Conservation (phyloP, 2,329 filamentous ascomycete genomes). For the Pestalotiopsis sp. region DNA sequence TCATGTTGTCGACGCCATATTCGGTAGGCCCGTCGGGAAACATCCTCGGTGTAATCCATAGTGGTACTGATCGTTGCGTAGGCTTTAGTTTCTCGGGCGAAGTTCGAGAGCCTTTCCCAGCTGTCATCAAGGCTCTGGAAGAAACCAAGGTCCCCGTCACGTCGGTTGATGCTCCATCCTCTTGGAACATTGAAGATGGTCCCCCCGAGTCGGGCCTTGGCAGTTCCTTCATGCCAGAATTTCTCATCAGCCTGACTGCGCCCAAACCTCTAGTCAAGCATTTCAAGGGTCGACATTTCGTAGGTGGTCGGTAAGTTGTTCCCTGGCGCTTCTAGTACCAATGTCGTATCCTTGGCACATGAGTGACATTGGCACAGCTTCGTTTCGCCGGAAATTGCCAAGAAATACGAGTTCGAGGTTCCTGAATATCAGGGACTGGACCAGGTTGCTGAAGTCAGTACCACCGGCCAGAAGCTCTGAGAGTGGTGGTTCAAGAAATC, state of each 20-base stretch:
- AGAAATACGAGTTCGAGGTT: conserved; percentile 84
- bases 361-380: conserved; percentile 59
- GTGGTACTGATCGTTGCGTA: conserved; percentile 31
- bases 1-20: conserved; percentile 90
- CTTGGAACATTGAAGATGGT: conserved; percentile 89
- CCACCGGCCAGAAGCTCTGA: conserved; percentile 56
- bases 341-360: conserved; percentile 13
- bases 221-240: conserved; percentile 77
- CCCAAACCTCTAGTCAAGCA: conserved; percentile 87
- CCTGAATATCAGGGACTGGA: conserved; percentile 85
- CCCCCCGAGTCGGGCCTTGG: conserved; percentile 79
- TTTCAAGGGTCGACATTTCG: conserved; percentile 87
- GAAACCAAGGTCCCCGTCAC: conserved; percentile 76
- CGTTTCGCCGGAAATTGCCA: conserved; percentile 73
- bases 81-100: conserved; percentile 92
- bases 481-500: conserved; percentile 9
- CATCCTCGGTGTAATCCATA: conserved; percentile 2
- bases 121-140: conserved; percentile 77
- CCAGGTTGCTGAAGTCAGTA: conserved; percentile 79
- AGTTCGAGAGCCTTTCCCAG: conserved; percentile 88
- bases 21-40: conserved; percentile 59
- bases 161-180: conserved; percentile 89
- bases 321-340: neutral
- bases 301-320: conserved; percentile 74
- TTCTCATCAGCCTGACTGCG: conserved; percentile 86